Evolutionary conservation across 331 rosid species (phyloP).

Genomic region (Cydonia oblonga): DNA sequence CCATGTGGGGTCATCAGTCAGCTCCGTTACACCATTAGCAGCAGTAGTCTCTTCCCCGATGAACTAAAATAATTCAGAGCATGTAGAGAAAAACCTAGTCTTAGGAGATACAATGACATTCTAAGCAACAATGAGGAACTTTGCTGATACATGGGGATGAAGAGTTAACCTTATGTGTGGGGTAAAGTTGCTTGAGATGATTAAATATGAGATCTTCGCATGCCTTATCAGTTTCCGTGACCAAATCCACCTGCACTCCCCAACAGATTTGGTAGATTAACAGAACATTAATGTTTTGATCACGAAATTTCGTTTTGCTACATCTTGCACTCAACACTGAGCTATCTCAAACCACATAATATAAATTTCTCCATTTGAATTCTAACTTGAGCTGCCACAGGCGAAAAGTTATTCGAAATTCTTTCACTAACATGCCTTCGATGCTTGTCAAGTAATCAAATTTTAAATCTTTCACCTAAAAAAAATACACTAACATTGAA

Average conservation of each 20-base stretch:
- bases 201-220: conserved; percentile 84
- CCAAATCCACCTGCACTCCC: conserved; percentile 78
- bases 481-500: background rate
- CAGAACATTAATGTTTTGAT: background rate
- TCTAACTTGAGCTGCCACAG: background rate
- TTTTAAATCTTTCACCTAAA: background rate
- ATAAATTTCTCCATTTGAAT: background rate
- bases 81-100: background rate
- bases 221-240: conserved; percentile 96
- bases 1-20: conserved; percentile 95
- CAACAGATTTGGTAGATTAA: background rate
- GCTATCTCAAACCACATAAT: background rate
- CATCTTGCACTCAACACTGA: background rate
- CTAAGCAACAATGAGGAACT: background rate
- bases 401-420: background rate
- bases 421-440: background rate
- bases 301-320: background rate
- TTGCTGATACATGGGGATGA: background rate
- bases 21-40: conserved; percentile 66
- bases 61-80: conserved; percentile 36
- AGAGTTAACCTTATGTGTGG: conserved; percentile 67
- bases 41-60: conserved; percentile 98
- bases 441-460: background rate
- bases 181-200: conserved; percentile 68
- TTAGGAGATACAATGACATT: background rate